These are phyloP conservation scores for Pascua guehoae DNA, from an alignment of 1,284 basidiomycete species.

Conservation along the genomic window DNA sequence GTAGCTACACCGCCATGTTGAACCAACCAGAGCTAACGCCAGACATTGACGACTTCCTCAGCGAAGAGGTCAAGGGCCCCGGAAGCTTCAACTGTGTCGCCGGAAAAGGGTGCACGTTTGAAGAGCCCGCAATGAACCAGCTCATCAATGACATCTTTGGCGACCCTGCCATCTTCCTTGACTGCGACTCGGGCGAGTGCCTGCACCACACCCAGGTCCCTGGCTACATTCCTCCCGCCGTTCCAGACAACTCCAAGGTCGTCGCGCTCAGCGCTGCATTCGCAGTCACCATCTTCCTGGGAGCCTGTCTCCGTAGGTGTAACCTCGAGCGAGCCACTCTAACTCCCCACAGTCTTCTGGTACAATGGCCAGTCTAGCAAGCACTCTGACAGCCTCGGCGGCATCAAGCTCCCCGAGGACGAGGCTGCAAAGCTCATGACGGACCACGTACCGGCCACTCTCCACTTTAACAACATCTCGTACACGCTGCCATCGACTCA, in stretches of 20 bases:
- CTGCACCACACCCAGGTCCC: constrained; percentile 90
- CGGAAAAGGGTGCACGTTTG: constrained; percentile 72
- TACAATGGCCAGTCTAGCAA: constrained; percentile 72
- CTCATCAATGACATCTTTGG: constrained; percentile 92
- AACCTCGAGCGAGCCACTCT: neutral
- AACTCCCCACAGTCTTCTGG: constrained; percentile 68
- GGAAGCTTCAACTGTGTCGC: constrained; percentile 79
- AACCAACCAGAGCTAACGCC: too few relatives aligned
- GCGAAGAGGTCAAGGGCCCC: constrained; percentile 84
- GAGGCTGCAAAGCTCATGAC: constrained; percentile 82
- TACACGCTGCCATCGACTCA: constrained; percentile 67
- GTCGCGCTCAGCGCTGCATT: constrained; percentile 78
- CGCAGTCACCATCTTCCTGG: constrained; percentile 60
- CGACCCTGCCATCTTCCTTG: constrained; percentile 80
- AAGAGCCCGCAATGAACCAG: constrained; percentile 93
- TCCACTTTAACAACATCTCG: constrained; percentile 81
- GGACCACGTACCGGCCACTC: constrained; percentile 85
- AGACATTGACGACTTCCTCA: constrained; percentile 94
- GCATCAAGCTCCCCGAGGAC: constrained; percentile 72
- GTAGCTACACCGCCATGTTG: constrained; percentile 42
- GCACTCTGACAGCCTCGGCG: constrained; percentile 62
- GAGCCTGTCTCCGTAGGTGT: constrained; percentile 48
- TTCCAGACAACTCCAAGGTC: constrained; percentile 74
- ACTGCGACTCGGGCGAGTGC: constrained; percentile 88
- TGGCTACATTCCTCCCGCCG: constrained; percentile 75